These are phyloP conservation scores for Aegilops bicornis DNA, from an alignment of 176 grass and related monocot species.

Conservation along the genomic window DNA sequence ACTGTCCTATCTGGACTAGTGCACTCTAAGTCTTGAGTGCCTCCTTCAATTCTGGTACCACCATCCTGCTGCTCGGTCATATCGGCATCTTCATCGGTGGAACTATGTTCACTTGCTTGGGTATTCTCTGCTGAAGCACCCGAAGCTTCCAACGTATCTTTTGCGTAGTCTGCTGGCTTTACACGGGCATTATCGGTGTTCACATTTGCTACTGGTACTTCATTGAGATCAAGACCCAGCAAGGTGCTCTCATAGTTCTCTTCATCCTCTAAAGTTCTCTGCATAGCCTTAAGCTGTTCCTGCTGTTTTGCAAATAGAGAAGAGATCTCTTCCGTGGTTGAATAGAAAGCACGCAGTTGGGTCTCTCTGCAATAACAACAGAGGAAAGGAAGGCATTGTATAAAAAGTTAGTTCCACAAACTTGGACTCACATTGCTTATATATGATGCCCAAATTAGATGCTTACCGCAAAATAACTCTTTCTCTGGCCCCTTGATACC, in stretches of 20 bases:
- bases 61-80: constrained; percentile 57
- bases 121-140: constrained; percentile 60
- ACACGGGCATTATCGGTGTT: constrained; percentile 9
- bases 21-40: constrained; percentile 73
- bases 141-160: constrained; percentile 45
- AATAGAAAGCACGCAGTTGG: constrained; percentile 93
- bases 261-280: constrained; percentile 94
- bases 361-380: constrained; percentile 73
- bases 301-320: constrained; percentile 87
- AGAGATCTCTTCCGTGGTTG: constrained; percentile 94
- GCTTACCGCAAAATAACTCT: constrained; percentile 87
- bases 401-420: constrained; percentile 24
- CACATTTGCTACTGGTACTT: constrained; percentile 29
- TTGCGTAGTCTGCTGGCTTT: constrained; percentile 23
- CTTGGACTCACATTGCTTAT: neutral
- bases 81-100: constrained; percentile 51
- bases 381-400: constrained; percentile 5
- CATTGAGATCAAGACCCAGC: constrained; percentile 52
- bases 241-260: constrained; percentile 79
- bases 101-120: constrained; percentile 40
- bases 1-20: constrained; percentile 46
- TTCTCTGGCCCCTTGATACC: constrained; percentile 95
- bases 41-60: constrained; percentile 45
- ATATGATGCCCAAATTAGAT: constrained; percentile 26
- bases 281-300: constrained; percentile 98